Evolutionary conservation across 306 rosid genomes (phyloP).

Genomic region (Glycyrrhiza uralensis): DNA sequence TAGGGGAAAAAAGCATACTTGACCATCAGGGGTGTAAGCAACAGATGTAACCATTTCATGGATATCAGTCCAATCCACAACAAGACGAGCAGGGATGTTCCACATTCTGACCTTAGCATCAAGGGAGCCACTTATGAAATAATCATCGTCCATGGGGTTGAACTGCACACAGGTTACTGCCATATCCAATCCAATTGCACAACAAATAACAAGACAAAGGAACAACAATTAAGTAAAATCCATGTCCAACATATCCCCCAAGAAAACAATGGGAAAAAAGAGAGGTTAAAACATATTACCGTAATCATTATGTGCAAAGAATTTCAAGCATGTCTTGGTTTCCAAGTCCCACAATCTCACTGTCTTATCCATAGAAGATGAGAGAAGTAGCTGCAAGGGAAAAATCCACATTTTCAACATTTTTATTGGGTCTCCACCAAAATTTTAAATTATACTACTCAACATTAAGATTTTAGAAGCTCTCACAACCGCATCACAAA

Average conservation of each 20-base stretch:
- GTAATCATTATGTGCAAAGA: conserved; percentile 84
- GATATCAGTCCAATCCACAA: conserved; percentile 81
- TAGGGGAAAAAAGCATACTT: conserved; percentile 35
- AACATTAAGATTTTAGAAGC: neutral
- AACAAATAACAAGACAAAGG: neutral
- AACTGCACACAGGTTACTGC: conserved; percentile 89
- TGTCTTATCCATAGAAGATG: conserved; percentile 94
- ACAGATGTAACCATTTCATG: conserved; percentile 90
- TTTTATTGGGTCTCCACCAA: neutral
- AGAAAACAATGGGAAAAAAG: neutral
- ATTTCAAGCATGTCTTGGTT: conserved; percentile 59
- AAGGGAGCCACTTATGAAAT: conserved; percentile 86
- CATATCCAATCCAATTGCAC: neutral
- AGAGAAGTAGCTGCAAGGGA: conserved; percentile 58
- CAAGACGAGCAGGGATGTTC: conserved; percentile 66
- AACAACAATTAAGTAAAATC: neutral
- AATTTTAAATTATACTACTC: neutral
- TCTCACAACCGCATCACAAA: too few species aligned
- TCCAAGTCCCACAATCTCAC: conserved; percentile 88
- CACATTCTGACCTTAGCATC: conserved; percentile 88
- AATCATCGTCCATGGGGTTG: conserved; percentile 69
- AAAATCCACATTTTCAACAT: neutral
- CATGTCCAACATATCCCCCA: neutral
- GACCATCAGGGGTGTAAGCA: conserved; percentile 77
- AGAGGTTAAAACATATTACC: conserved; percentile 44